These are phyloP conservation scores for Teunomyces tritomae DNA, from an alignment of 805 yeast genomes.

Conservation along the genomic window DNA sequence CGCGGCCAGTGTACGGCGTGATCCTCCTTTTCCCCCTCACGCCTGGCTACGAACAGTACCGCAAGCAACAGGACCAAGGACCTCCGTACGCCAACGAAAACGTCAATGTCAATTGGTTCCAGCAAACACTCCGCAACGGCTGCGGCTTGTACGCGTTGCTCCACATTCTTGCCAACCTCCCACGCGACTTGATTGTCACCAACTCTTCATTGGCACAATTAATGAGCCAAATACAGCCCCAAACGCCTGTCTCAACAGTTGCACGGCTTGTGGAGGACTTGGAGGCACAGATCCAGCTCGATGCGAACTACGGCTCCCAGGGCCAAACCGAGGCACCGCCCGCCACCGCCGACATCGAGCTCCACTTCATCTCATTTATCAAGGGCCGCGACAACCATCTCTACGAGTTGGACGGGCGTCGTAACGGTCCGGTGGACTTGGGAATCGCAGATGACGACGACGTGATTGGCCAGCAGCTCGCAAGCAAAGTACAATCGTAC, in stretches of 20 bases:
- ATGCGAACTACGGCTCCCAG: constrained; percentile 43
- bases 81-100: constrained; percentile 22
- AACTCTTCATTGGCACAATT: constrained; percentile 29
- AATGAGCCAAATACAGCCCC: constrained; percentile 16
- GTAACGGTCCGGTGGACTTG: constrained; percentile 69
- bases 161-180: constrained; percentile 53
- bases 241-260: constrained; percentile 30
- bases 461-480: constrained; percentile 49
- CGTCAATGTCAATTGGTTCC: constrained; percentile 62
- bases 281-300: constrained; percentile 41
- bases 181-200: constrained; percentile 42
- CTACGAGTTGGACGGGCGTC: constrained; percentile 87
- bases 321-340: constrained; percentile 71
- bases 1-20: constrained; percentile 75
- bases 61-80: constrained; percentile 38
- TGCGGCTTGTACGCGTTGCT: constrained; percentile 91
- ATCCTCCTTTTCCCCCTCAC: constrained; percentile 84
- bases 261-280: constrained; percentile 45
- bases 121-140: constrained; percentile 81
- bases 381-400: constrained; percentile 55
- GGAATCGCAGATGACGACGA: constrained; percentile 43
- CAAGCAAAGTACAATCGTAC: constrained; percentile 61
- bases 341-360: constrained; percentile 48
- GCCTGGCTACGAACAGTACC: constrained; percentile 51
- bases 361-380: constrained; percentile 78